phyloP scores from a whole-genome alignment of 306 rosid species.

The Sphenostylis stenocarpa region DNA sequence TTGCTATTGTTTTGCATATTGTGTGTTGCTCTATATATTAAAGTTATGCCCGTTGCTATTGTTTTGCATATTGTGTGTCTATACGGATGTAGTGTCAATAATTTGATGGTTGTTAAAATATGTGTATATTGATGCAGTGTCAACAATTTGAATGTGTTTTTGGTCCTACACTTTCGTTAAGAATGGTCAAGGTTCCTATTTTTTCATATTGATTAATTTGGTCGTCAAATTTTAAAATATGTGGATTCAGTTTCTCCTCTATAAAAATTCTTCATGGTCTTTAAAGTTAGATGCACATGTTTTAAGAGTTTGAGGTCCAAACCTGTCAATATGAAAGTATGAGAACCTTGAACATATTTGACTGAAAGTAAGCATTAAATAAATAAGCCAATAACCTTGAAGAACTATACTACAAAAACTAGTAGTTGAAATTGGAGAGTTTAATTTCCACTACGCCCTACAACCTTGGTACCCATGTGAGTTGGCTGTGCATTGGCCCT shows the following conservation, averaged over 20 bases:
- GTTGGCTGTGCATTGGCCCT: not conserved
- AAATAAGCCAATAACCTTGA: not conserved
- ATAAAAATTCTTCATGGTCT: too few species aligned
- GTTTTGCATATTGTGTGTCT: not conserved
- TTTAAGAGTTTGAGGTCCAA: too few species aligned
- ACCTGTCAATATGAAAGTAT: too few species aligned
- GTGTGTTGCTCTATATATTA: not conserved
- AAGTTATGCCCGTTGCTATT: not conserved
- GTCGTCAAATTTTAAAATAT: too few species aligned
- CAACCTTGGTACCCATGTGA: not conserved
- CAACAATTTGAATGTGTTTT: not conserved
- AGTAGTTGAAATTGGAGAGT: not conserved
- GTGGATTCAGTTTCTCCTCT: too few species aligned
- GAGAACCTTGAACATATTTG: too few species aligned
- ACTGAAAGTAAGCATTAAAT: not conserved
- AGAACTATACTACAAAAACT: not conserved
- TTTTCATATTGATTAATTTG: too few species aligned
- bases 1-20: constrained; percentile 15
- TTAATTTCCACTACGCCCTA: not conserved
- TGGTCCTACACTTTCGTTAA: not conserved
- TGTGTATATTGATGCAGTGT: not conserved
- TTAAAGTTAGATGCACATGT: too few species aligned
- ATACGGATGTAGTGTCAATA: not conserved
- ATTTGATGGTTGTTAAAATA: not conserved
- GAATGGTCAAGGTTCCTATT: too few species aligned